Evolutionary conservation across 371 early-diverging fungal species (phyloP).

Genomic region (Haplosporangium sp.): DNA sequence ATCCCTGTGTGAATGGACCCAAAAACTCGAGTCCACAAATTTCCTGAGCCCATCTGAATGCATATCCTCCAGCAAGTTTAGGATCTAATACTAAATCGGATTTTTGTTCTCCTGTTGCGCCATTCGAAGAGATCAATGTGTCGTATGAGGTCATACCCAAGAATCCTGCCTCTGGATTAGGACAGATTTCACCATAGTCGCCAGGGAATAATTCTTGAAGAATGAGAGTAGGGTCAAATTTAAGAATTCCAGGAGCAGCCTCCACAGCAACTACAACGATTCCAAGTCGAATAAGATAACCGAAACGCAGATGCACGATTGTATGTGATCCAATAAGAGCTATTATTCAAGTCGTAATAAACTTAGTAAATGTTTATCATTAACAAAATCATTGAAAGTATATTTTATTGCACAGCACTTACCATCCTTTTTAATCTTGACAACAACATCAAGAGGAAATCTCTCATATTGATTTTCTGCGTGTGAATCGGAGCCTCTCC

Average conservation of each 20-base stretch:
- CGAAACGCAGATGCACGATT: constrained; percentile 33
- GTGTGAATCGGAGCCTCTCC: constrained; percentile 16
- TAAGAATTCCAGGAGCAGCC: constrained; percentile 35
- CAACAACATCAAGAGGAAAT: constrained; percentile 34
- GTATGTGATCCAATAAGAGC: constrained; percentile 29
- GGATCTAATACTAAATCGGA: constrained; percentile 29
- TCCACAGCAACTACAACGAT: constrained; percentile 42
- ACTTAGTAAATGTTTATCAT: too few relatives aligned
- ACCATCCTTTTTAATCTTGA: constrained; percentile 51
- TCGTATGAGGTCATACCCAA: constrained; percentile 33
- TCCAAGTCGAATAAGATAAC: constrained; percentile 35
- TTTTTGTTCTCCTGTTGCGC: constrained; percentile 29
- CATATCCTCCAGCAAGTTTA: constrained; percentile 34
- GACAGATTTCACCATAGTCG: constrained; percentile 38
- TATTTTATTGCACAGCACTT: neutral
- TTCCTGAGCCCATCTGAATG: constrained; percentile 46
- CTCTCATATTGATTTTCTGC: constrained; percentile 23
- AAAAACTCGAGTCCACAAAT: constrained; percentile 42
- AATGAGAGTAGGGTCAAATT: constrained; percentile 25
- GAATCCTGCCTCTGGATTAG: constrained; percentile 38
- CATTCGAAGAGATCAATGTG: constrained; percentile 30
- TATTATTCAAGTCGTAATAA: neutral
- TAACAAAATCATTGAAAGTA: neutral
- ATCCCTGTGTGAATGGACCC: constrained; percentile 38
- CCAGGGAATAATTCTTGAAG: constrained; percentile 34